Conservation (phyloP, 768 basidiomycete species). For the Lentinula raphanica region DNA sequence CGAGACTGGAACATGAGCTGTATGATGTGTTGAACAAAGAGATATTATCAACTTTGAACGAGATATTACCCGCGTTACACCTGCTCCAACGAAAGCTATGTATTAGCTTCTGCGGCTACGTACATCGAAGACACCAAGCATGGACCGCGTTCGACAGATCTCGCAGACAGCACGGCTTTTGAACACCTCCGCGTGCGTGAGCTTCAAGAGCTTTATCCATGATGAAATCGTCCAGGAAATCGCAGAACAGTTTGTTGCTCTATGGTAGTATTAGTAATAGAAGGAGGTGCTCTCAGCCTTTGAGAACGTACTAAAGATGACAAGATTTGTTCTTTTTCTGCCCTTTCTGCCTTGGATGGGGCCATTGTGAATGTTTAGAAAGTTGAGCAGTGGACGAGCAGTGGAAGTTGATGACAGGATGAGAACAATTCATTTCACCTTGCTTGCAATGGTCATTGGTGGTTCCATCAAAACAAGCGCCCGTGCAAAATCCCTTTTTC, state of each 20-base stretch:
- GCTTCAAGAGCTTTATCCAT: conserved; percentile 73
- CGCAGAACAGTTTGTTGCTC: conserved; percentile 43
- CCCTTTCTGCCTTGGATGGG: conserved; percentile 26
- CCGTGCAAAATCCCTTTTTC: too few species aligned
- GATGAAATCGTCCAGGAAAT: conserved; percentile 73
- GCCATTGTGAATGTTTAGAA: neutral
- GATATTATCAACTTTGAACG: neutral
- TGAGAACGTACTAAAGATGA: conserved; percentile 37
- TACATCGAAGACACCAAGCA: conserved; percentile 7
- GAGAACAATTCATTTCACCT: neutral
- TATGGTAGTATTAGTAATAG: conserved; percentile 14
- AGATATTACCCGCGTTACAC: conserved; percentile 42
- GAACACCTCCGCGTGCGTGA: conserved; percentile 65
- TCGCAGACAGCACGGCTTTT: conserved; percentile 54
- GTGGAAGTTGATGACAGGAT: too few species aligned
- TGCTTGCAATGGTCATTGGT: too few species aligned
- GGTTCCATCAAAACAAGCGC: too few species aligned
- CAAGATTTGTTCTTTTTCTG: conserved; percentile 53
- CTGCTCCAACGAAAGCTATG: conserved; percentile 25
- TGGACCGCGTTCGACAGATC: conserved; percentile 67
- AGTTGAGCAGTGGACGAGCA: too few species aligned
- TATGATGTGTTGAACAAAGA: neutral
- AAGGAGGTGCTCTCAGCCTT: neutral
- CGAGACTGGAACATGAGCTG: conserved; percentile 30
- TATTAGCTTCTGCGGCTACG: neutral